Percentiles rank a stretch among this genome's conserved stretches.
Conservation (phyloP, 2,329 filamentous ascomycete genomes). For the Lachnum nothofagi region DNA sequence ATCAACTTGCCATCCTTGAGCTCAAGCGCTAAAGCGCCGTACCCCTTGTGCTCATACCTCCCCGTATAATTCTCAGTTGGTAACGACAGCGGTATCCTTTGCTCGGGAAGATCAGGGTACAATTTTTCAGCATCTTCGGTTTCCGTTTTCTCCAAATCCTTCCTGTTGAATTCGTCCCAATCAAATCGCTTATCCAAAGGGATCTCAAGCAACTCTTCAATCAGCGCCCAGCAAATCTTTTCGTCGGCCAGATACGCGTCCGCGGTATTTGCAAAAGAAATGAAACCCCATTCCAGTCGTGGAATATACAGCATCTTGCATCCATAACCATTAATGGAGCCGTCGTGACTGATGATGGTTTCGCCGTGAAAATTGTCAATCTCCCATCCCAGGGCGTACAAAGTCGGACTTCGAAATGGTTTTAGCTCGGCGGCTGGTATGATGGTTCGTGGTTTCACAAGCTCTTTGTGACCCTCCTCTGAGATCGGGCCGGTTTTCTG, state of each 20-base stretch:
- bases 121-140: constrained; percentile 9
- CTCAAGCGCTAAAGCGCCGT: constrained; percentile 9
- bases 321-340: constrained; percentile 11
- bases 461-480: constrained; percentile 13
- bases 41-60: constrained; percentile 15
- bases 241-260: constrained; percentile 3
- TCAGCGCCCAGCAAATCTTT: constrained; percentile 13
- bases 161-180: constrained; percentile 12
- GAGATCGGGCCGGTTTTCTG: constrained; percentile 35
- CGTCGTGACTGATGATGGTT: constrained; percentile 9
- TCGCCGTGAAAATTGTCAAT: constrained; percentile 17
- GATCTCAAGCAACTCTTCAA: constrained; percentile 16
- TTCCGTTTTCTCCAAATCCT: constrained; percentile 4
- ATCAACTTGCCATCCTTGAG: constrained; percentile 11
- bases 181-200: constrained; percentile 11
- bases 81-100: constrained; percentile 6
- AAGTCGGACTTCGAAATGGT: constrained; percentile 6
- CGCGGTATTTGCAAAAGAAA: constrained; percentile 10
- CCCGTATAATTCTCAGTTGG: constrained; percentile 6
- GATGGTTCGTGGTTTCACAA: constrained; percentile 17
- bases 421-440: constrained; percentile 1
- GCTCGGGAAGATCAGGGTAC: constrained; percentile 12
- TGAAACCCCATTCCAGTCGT: constrained; percentile 14
- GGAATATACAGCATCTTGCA: constrained; percentile 17
- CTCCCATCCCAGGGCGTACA: constrained; percentile 17